A percentile compares a stretch with the other conserved stretches of the same genome.
Evolutionary conservation across 176 grass and related monocot genomes (phyloP).

Genomic region (Juncus inflexus): DNA sequence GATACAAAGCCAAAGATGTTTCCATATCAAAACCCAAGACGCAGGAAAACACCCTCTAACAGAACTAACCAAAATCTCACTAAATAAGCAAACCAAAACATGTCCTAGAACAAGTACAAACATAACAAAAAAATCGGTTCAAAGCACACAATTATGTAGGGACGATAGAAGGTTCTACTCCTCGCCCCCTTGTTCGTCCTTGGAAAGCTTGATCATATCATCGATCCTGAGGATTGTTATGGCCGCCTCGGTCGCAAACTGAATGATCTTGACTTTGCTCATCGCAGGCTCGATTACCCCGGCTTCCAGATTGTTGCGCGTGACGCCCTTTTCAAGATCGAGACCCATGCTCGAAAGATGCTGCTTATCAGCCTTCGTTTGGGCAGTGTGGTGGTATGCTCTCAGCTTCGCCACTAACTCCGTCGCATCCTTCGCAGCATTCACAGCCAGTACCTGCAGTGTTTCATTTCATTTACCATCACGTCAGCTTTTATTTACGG

Average conservation of each 20-base stretch:
- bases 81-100: no score
- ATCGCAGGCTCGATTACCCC: slow-evolving; percentile 95
- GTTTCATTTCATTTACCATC: slow-evolving; percentile 16
- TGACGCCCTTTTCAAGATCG: slow-evolving; percentile 70
- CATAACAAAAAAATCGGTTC: no score
- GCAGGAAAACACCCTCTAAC: no score
- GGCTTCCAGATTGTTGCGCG: slow-evolving; percentile 77
- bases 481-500: neutral
- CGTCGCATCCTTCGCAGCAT: slow-evolving; percentile 86
- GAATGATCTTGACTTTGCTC: slow-evolving; percentile 90
- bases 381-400: slow-evolving; percentile 80
- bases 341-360: slow-evolving; percentile 90
- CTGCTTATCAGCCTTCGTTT: slow-evolving; percentile 89
- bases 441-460: slow-evolving; percentile 69
- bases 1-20: no score
- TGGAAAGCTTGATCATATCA: slow-evolving; percentile 89
- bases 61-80: no score
- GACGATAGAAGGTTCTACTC: slow-evolving; percentile 8
- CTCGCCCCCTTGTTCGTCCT: slow-evolving; percentile 63
- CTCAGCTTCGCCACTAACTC: slow-evolving; percentile 88
- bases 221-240: slow-evolving; percentile 95
- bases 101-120: no score
- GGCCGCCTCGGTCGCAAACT: slow-evolving; percentile 93
- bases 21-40: no score
- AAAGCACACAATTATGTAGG: no score